Evolutionary conservation across 2,329 filamentous ascomycete species (phyloP).

Genomic region (Exophiala mesophila): DNA sequence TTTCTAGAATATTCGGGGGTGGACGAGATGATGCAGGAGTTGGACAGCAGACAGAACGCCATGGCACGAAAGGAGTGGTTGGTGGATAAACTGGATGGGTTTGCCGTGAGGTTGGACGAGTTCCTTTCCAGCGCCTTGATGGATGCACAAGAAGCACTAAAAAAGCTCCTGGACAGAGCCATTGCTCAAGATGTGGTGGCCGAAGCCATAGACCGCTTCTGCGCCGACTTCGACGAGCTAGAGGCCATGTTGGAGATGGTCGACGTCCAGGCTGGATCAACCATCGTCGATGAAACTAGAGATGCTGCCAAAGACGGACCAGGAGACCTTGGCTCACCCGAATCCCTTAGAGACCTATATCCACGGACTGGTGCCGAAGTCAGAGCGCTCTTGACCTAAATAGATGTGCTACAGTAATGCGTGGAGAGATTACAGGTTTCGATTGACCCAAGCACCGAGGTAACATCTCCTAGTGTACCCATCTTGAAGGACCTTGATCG

Average conservation of each 20-base stretch:
- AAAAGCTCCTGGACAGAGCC: constrained; percentile 64
- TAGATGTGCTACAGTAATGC: no score
- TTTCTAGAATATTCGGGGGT: constrained; percentile 24
- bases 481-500: no score
- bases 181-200: constrained; percentile 74
- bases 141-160: constrained; percentile 80
- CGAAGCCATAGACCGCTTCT: constrained; percentile 77
- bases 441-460: no score
- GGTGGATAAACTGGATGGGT: constrained; percentile 48
- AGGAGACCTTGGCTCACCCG: constrained; percentile 5
- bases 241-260: constrained; percentile 51
- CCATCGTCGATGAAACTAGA: constrained; percentile 28
- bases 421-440: no score
- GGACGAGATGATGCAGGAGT: constrained; percentile 15
- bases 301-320: constrained; percentile 4
- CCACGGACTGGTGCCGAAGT: constrained; percentile 62
- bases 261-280: constrained; percentile 36
- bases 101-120: constrained; percentile 70
- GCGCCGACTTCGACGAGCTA: constrained; percentile 71
- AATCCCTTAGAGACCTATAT: constrained; percentile 52
- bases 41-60: constrained; percentile 12
- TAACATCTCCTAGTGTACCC: no score
- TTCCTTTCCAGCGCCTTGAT: constrained; percentile 91
- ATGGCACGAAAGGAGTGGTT: constrained; percentile 26
- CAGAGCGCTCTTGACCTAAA: constrained; percentile 53